Evolutionary conservation across 139 green algal species (phyloP).

Genomic region (Tetraselmis striata): DNA sequence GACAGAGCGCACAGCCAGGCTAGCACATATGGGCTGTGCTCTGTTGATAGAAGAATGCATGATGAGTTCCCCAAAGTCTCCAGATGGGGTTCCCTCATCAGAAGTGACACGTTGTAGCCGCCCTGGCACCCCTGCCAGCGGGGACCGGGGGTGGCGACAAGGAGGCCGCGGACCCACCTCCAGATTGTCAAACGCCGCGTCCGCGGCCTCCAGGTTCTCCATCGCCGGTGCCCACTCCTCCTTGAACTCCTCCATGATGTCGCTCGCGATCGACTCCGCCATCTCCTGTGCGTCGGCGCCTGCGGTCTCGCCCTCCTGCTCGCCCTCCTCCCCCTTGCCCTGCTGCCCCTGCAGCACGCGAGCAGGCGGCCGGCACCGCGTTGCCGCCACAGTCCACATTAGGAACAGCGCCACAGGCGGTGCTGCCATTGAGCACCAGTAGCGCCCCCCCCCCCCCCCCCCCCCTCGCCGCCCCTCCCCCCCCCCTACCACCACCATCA

Average conservation of each 20-base stretch:
- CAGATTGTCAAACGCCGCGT: conserved; percentile 65
- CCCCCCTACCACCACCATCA: conserved; percentile 5
- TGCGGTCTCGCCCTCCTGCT: conserved; percentile 2
- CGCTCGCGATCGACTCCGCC: conserved; percentile 40
- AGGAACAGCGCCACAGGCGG: too few relatives aligned
- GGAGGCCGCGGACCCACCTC: conserved; percentile 14
- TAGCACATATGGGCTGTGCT: too few relatives aligned
- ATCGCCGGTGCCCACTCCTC: conserved; percentile 68
- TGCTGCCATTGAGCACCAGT: too few relatives aligned
- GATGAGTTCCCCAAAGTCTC: too few relatives aligned
- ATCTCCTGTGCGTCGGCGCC: conserved; percentile 12
- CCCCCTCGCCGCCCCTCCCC: neutral
- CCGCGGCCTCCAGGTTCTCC: conserved; percentile 62
- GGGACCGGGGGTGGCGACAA: neutral
- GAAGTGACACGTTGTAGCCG: too few relatives aligned
- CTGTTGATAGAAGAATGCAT: too few relatives aligned
- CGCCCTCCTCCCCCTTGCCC: conserved; percentile 17
- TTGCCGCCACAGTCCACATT: too few relatives aligned
- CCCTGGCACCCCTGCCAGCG: too few relatives aligned
- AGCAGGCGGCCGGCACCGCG: conserved; percentile 1
- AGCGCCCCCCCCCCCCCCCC: too few relatives aligned
- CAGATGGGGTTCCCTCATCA: too few relatives aligned
- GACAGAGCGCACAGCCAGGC: too few relatives aligned
- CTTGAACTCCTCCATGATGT: conserved; percentile 74
- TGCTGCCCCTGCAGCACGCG: neutral